phyloP scores from a whole-genome alignment of 2,329 filamentous ascomycete species.

The Colletotrichum liaoningense region DNA sequence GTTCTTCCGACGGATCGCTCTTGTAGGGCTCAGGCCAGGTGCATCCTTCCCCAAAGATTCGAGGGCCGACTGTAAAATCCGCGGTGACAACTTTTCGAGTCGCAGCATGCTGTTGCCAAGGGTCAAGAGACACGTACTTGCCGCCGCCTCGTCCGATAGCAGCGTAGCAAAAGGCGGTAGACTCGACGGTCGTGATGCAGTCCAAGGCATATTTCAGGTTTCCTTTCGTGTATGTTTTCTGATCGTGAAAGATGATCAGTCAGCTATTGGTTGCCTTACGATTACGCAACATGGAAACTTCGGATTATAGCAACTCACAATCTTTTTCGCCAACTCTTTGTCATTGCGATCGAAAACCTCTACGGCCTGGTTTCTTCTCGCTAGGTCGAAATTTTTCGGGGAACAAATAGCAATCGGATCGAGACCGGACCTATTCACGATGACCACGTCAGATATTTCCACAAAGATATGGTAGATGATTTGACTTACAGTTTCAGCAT shows the following conservation, averaged over 20 bases:
- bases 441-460: too few species aligned
- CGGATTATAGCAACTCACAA: slow-evolving; percentile 10
- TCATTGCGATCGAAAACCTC: slow-evolving; percentile 59
- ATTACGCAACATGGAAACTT: slow-evolving; percentile 12
- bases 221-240: slow-evolving; percentile 34
- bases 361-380: slow-evolving; percentile 45
- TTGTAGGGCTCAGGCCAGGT: slow-evolving; percentile 39
- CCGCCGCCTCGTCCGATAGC: slow-evolving; percentile 40
- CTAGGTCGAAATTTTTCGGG: slow-evolving; percentile 44
- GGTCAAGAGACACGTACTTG: slow-evolving; percentile 39
- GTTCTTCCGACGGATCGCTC: slow-evolving; percentile 12
- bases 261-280: neutral
- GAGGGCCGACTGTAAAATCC: slow-evolving; percentile 43
- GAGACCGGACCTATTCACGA: slow-evolving; percentile 17
- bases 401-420: slow-evolving; percentile 50
- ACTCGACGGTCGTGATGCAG: slow-evolving; percentile 46
- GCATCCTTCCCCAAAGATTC: slow-evolving; percentile 41
- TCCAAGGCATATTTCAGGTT: slow-evolving; percentile 49
- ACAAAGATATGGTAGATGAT: too few species aligned
- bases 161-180: slow-evolving; percentile 40
- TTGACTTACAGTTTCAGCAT: slow-evolving; percentile 46
- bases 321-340: neutral
- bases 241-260: neutral
- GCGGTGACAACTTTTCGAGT: slow-evolving; percentile 36
- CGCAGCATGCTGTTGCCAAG: neutral